Percentiles rank a stretch among this genome's conserved stretches.
Conservation (phyloP, 1,284 basidiomycete genomes). For the Trametes sp. region DNA sequence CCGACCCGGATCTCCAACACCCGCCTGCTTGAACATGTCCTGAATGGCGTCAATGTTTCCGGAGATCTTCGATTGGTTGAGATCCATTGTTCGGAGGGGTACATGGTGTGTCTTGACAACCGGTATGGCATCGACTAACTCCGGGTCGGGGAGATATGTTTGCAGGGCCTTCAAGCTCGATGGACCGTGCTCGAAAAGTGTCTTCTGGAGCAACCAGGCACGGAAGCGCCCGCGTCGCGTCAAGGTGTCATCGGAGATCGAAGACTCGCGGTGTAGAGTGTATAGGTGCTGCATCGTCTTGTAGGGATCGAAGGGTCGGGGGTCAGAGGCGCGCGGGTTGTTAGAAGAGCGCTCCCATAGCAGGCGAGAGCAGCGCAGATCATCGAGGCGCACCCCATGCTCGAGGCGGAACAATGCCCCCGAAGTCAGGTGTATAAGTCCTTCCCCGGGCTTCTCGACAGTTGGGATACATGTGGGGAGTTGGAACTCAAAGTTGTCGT, state of each 20-base stretch:
- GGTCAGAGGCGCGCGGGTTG: conserved; percentile 15
- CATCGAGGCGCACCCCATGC: conserved; percentile 35
- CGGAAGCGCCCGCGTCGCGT: conserved; percentile 36
- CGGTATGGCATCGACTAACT: conserved; percentile 41
- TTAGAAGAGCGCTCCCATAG: conserved; percentile 39
- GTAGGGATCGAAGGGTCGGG: background rate
- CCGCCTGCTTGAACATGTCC: conserved; percentile 38
- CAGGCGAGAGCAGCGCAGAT: conserved; percentile 40
- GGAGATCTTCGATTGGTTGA: conserved; percentile 36
- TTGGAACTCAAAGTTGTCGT: conserved; percentile 45
- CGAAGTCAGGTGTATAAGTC: conserved; percentile 39
- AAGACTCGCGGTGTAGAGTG: conserved; percentile 27
- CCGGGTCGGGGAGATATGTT: conserved; percentile 29
- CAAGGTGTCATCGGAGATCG: conserved; percentile 19
- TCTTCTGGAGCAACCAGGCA: conserved; percentile 36
- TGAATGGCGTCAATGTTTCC: conserved; percentile 38
- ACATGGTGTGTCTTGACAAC: conserved; percentile 35
- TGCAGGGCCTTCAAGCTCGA: conserved; percentile 26
- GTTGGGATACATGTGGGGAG: conserved; percentile 36
- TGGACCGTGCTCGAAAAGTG: conserved; percentile 38
- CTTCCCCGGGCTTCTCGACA: conserved; percentile 29
- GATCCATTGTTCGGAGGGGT: conserved; percentile 39
- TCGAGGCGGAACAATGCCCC: conserved; percentile 36
- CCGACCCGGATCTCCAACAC: conserved; percentile 33
- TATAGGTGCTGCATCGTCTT: conserved; percentile 11